Evolutionary conservation across 495 filamentous ascomycete species (phyloP).

Genomic region (Neurospora sp.): DNA sequence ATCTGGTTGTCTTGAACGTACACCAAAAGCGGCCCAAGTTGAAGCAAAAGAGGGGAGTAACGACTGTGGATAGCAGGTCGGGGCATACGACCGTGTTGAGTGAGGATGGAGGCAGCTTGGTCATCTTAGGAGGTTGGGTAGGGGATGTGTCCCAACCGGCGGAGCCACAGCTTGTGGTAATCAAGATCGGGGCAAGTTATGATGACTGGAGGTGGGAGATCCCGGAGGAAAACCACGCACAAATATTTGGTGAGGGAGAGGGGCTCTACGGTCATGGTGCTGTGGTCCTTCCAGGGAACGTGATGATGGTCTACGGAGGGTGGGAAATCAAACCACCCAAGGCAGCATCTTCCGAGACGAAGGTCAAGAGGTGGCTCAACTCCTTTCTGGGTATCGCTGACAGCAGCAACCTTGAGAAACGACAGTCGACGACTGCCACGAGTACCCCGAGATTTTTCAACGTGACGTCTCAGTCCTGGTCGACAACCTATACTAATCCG

Average conservation of each 20-base stretch:
- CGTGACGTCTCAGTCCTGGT: constrained; percentile 63
- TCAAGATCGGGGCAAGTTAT: constrained; percentile 61
- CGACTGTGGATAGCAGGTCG: constrained; percentile 61
- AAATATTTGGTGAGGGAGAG: constrained; percentile 4
- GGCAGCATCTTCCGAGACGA: background rate
- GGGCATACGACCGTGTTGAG: constrained; percentile 78
- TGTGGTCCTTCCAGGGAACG: constrained; percentile 68
- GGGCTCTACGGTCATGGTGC: constrained; percentile 84
- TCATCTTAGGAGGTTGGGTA: constrained; percentile 86
- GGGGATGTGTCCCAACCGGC: constrained; percentile 67
- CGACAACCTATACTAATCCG: constrained; percentile 56
- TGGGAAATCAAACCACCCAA: constrained; percentile 44
- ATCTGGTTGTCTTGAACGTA: background rate
- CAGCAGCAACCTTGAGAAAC: constrained; percentile 2
- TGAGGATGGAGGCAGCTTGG: constrained; percentile 60
- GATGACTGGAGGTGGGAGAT: constrained; percentile 70
- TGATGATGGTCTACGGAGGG: constrained; percentile 86
- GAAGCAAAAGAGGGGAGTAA: background rate
- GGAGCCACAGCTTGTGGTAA: constrained; percentile 65
- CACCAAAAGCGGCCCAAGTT: background rate
- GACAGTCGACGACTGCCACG: constrained; percentile 26
- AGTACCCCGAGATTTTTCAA: constrained; percentile 62
- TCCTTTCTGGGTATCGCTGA: background rate
- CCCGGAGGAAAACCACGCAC: constrained; percentile 36
- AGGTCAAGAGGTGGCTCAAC: background rate